A percentile compares a stretch with the other conserved stretches of the same genome.
Evolutionary conservation across 495 filamentous ascomycete genomes (phyloP).

Genomic region (Stereocaulon alpinum): DNA sequence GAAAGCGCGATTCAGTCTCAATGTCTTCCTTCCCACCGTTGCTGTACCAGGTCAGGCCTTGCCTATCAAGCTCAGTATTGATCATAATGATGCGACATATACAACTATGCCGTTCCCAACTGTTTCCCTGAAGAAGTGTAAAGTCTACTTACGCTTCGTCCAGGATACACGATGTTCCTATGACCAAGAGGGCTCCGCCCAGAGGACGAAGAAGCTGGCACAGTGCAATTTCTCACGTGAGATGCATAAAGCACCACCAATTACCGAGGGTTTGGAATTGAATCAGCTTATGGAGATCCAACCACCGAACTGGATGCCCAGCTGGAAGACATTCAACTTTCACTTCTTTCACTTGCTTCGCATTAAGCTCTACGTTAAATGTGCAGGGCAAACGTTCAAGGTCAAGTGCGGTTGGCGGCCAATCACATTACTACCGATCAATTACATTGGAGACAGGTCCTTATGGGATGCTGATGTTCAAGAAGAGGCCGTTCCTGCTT

Average conservation of each 20-base stretch:
- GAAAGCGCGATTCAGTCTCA: background rate
- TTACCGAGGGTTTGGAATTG: background rate
- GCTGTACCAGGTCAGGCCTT: background rate
- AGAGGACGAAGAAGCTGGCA: background rate
- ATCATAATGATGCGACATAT: constrained; percentile 1
- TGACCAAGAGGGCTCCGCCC: background rate
- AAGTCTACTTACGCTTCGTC: background rate
- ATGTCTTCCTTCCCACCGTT: background rate
- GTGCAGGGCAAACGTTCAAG: background rate
- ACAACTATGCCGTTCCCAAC: background rate
- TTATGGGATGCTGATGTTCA: no score
- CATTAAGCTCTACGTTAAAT: background rate
- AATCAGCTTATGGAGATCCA: background rate
- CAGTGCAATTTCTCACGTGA: background rate
- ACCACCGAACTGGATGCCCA: background rate
- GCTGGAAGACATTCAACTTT: background rate
- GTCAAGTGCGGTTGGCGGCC: no score
- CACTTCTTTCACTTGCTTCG: background rate
- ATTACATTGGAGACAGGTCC: no score
- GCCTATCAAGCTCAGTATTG: background rate
- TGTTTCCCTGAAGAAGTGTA: background rate
- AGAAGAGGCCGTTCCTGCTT: no score
- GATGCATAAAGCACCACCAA: background rate
- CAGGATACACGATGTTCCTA: no score
- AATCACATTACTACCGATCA: no score